Base-by-base conservation (phyloP, 1,284 basidiomycete genomes). In the Singerocomus inundabilis region DNA sequence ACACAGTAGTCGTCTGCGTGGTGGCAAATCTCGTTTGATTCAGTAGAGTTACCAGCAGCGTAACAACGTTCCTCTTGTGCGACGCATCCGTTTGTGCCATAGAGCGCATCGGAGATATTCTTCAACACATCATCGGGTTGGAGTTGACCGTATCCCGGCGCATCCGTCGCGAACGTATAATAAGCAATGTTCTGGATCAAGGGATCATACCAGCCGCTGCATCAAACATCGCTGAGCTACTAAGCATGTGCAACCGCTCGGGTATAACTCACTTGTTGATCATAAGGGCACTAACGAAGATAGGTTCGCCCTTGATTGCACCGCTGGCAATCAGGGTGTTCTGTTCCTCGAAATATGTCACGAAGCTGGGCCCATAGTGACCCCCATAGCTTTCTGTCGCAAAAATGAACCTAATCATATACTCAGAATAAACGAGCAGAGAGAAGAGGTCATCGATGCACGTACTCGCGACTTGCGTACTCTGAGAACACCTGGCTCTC, bases 341-440 rank as follows among this genome's bases (percentile, higher is more conserved):
- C 62, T 88, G 84, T 52, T 83, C 67, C 36, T 85, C 73, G 58
- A 89, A 85, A 62, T 77, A 85, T 1, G 79, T 77, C 28, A 85
- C 80, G 58, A 82, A 85, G 48, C 72, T 74, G 18, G 81, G 82
- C 2, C 78, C 84, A 57, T 84, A 87, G 59, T 86, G 84, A 0
- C 85, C 84, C 3, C 83, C 84, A 51, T 84, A 85, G 49, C 81
- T 84, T 60, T 86, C 82, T 0, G 81, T 81, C 1, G 79, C 73
- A 46, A 84, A 75, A n/a, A 84, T 75, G 56, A 85, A 84, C 52
- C 82, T 83, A 32, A 18, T 15, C 2, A 42, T 30, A 34, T 28
- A 11, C 12, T 31, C 7, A 29, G 13, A 45, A n/a, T 26, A 26
- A 12, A 12, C 30, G 2, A 28, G 6, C 31, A 12, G 9, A 8